Evolutionary conservation across 768 basidiomycete genomes (phyloP).

Genomic region (Phallus indusiatus): DNA sequence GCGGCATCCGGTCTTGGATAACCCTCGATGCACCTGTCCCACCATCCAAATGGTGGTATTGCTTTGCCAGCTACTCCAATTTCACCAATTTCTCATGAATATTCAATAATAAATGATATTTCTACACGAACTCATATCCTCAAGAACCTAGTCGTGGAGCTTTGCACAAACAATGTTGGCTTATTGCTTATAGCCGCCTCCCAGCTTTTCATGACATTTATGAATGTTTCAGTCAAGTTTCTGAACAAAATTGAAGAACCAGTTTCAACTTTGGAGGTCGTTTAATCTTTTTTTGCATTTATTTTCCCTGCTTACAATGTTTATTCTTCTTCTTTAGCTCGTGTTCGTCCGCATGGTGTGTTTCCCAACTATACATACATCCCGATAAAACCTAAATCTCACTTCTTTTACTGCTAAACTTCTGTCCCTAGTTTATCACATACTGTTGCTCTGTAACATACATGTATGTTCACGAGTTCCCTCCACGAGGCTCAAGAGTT

Average conservation of each 20-base stretch:
- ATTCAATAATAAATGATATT: background rate
- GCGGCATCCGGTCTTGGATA: too few relatives aligned
- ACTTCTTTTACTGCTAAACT: background rate
- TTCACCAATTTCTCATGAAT: background rate
- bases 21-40: too few relatives aligned
- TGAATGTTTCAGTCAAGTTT: conserved; percentile 56
- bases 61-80: conserved; percentile 1
- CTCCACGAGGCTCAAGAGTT: background rate
- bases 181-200: conserved; percentile 47
- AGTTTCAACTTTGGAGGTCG: conserved; percentile 47
- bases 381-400: background rate
- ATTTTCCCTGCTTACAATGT: background rate
- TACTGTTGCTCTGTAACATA: conserved; percentile 41
- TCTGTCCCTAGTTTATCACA: conserved; percentile 36
- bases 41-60: background rate
- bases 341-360: conserved; percentile 52
- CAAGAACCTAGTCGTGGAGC: background rate
- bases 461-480: conserved; percentile 27
- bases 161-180: conserved; percentile 37
- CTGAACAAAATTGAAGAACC: conserved; percentile 49
- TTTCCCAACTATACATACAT: background rate
- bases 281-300: conserved; percentile 10
- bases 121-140: background rate
- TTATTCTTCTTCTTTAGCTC: conserved; percentile 25
- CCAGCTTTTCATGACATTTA: conserved; percentile 51